Conservation (phyloP, 108 stramenopile species). For the Nitzschia sp. region DNA sequence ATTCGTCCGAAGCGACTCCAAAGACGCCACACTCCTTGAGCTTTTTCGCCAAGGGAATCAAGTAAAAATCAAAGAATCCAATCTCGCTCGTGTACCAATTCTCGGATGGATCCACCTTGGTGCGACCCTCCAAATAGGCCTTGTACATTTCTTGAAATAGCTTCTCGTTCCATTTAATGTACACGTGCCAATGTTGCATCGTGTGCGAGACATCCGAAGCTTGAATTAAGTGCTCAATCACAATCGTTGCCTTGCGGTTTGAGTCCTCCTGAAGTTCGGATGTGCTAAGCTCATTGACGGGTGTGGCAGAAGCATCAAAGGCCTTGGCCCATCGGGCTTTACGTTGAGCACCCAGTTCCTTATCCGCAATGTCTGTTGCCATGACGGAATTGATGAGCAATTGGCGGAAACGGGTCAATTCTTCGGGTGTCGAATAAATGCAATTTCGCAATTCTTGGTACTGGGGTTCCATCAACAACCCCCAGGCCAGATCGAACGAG, state of each 20-base stretch:
- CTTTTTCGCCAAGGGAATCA: conserved; percentile 29
- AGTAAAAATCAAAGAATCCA: conserved; percentile 26
- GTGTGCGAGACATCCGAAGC: conserved; percentile 56
- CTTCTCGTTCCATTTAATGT: conserved; percentile 22
- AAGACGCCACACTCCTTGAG: conserved; percentile 23
- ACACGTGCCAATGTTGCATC: conserved; percentile 48
- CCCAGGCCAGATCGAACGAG: conserved; percentile 40
- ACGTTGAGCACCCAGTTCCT: conserved; percentile 12
- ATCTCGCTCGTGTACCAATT: conserved; percentile 22
- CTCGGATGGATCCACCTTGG: neutral
- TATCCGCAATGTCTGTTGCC: conserved; percentile 30
- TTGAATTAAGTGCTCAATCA: conserved; percentile 53
- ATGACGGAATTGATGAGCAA: conserved; percentile 27
- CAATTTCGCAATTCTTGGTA: conserved; percentile 21
- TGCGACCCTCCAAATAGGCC: conserved; percentile 1
- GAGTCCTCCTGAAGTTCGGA: conserved; percentile 2
- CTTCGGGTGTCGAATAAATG: conserved; percentile 7
- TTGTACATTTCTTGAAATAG: conserved; percentile 17
- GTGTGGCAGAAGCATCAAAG: neutral
- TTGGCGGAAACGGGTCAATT: conserved; percentile 24
- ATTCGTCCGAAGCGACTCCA: conserved; percentile 23
- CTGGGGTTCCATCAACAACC: conserved; percentile 30
- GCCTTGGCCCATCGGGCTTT: conserved; percentile 26
- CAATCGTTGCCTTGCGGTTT: conserved; percentile 45
- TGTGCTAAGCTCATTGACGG: neutral